Percentiles rank a stretch among this genome's conserved stretches.
phyloP scores from a whole-genome alignment of 257 asterid species.

The Solanum pimpinellifolium region DNA sequence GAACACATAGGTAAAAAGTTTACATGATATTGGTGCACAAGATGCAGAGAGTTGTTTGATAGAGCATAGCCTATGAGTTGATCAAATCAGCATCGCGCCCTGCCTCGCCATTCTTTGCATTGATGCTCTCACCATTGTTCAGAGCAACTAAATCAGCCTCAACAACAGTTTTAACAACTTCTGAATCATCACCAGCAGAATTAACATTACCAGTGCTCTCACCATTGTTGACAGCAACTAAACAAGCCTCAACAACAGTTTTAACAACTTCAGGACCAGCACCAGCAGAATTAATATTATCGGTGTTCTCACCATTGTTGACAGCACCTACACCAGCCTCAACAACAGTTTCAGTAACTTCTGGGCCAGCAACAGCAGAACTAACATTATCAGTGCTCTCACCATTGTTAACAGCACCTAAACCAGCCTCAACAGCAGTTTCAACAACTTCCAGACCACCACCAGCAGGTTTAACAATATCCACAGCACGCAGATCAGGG shows the following conservation, averaged over 20 bases:
- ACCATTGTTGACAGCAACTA: not conserved
- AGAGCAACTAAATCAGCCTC: not conserved
- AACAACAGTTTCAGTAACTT: not conserved
- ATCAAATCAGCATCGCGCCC: not conserved
- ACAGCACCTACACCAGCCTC: not conserved
- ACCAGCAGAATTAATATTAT: not conserved
- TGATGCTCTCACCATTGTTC: not conserved
- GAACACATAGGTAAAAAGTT: not conserved
- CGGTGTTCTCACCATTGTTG: not conserved
- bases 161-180: not conserved
- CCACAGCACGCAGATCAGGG: conserved; percentile 38
- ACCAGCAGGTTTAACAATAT: not conserved
- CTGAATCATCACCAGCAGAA: not conserved
- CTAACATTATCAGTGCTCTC: not conserved
- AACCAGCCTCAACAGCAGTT: not conserved
- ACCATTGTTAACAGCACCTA: not conserved
- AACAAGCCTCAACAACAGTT: not conserved
- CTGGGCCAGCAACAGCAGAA: not conserved
- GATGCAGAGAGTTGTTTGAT: not conserved
- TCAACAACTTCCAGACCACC: not conserved
- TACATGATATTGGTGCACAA: not conserved
- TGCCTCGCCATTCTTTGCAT: not conserved
- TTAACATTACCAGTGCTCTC: not conserved
- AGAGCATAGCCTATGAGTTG: not conserved
- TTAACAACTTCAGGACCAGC: not conserved